Conservation (phyloP, 2,329 filamentous ascomycete genomes). For the Penicillium decumbens region DNA sequence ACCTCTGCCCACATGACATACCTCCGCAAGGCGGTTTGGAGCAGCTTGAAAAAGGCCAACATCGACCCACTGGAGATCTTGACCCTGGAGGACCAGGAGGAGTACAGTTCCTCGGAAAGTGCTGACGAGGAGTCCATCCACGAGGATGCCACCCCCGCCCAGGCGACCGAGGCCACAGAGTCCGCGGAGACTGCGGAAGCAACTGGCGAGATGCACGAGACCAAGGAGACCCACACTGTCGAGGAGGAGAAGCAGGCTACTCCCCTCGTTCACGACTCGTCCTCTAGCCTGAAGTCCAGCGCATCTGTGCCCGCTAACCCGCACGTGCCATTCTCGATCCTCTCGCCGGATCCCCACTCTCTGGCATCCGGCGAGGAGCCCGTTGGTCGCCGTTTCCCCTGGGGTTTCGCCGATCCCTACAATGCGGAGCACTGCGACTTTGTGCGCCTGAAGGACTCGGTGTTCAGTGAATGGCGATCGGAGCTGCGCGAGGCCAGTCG, state of each 20-base stretch:
- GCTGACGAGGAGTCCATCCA: conserved; percentile 44
- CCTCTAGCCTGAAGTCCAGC: conserved; percentile 48
- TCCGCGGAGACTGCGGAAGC: conserved; percentile 19
- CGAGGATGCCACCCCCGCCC: conserved; percentile 18
- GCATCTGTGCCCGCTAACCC: conserved; percentile 47
- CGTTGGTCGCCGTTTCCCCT: conserved; percentile 84
- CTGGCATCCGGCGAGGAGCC: conserved; percentile 50
- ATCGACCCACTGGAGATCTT: conserved; percentile 85
- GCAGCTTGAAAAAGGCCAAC: conserved; percentile 76
- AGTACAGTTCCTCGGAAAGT: conserved; percentile 49
- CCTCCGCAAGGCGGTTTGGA: conserved; percentile 86
- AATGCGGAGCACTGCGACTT: conserved; percentile 93
- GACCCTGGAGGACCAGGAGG: conserved; percentile 71
- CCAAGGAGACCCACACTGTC: conserved; percentile 15
- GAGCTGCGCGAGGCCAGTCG: conserved; percentile 87
- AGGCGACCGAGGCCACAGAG: conserved; percentile 24
- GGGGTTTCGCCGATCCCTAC: conserved; percentile 95
- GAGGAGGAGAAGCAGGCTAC: conserved; percentile 1
- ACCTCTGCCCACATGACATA: conserved; percentile 92
- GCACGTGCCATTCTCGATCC: conserved; percentile 82
- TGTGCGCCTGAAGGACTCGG: conserved; percentile 77
- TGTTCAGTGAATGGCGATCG: conserved; percentile 88
- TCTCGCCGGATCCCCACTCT: conserved; percentile 83
- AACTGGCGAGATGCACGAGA: conserved; percentile 7
- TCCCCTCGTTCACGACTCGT: conserved; percentile 26